Base-by-base conservation (phyloP, 352 stramenopile genomes). In the Phytophthora fragariaefolia region DNA sequence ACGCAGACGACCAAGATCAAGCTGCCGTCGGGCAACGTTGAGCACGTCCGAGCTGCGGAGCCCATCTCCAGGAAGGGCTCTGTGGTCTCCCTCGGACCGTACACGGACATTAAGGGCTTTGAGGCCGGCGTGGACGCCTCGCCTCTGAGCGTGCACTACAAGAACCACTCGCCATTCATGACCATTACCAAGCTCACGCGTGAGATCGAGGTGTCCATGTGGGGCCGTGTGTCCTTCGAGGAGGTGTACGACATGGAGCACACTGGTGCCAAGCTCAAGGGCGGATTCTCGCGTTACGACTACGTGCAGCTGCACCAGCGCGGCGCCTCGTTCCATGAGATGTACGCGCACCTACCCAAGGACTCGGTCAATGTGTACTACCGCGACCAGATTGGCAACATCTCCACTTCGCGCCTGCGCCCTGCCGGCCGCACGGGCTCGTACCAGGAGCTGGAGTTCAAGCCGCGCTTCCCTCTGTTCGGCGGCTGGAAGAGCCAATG, bases 161-260 rank as follows among this genome's bases (percentile, higher is more conserved):
- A 94, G 77, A 95, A 93, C 68, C 83, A 97, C 73, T 71, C 80
- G 43, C 90, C 90, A 26, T 97, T 97, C 70, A 58, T 95, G 60
- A 97, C 89, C 12, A 79, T 95, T 15, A 93, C 84, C 22, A 90
- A 85, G 50, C 76, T 96, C 20, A 83, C 88, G 18, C 90, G 89
- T 58, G 90, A 96, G 67, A 82, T 97, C 56, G 89, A 97, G 82
- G 85, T 97, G 56, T 96, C 87, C 32, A 93, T 96, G 85, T 97
- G 90, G 90, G 90, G 90, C 24, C 85, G 86, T 62, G 87, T 97
- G 56, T 90, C 87, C 3, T 78, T 95, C 23, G 90, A 97, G 60
- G 90, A 97, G 54, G 87, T 96, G 32, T 94, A 95, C 66, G 89
- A 96, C 66, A 50, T 96, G 66, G 72, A 87, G 47, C 86, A 97